Percentiles rank a stretch among this genome's conserved stretches.
phyloP scores from a whole-genome alignment of 148 eudicot genomes.

The Amaranthus cruentus region DNA sequence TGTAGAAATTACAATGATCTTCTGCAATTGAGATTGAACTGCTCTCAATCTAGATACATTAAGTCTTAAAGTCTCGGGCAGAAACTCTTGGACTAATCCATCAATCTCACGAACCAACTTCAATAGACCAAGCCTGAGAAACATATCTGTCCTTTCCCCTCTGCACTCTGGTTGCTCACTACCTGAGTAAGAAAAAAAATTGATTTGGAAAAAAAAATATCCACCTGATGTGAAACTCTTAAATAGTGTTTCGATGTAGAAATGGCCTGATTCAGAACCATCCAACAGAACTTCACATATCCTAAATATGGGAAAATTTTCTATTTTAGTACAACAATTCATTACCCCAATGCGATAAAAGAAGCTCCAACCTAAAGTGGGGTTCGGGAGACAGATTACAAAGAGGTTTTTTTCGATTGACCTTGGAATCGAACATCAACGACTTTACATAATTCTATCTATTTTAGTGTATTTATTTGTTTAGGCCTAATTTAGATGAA shows the following conservation, averaged over 20 bases:
- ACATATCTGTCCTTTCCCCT: slow-evolving; percentile 47
- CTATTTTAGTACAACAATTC: background rate
- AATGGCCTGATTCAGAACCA: background rate
- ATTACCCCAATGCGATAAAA: no score
- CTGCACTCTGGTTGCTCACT: slow-evolving; percentile 44
- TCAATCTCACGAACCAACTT: slow-evolving; percentile 44
- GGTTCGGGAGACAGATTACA: no score
- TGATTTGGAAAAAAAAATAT: background rate
- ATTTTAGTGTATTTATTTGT: no score
- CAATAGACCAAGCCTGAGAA: slow-evolving; percentile 42
- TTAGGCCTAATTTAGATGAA: background rate
- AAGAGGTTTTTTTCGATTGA: no score
- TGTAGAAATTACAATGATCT: slow-evolving; percentile 44
- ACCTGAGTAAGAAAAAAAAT: slow-evolving; percentile 17
- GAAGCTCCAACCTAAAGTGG: no score
- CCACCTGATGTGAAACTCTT: no score
- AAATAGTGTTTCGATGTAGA: background rate
- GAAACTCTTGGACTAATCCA: slow-evolving; percentile 33
- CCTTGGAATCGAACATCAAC: no score
- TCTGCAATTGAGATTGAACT: slow-evolving; percentile 47
- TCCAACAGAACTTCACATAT: background rate
- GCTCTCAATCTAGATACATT: slow-evolving; percentile 43
- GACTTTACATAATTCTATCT: no score
- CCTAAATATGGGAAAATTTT: background rate
- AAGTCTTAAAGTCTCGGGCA: slow-evolving; percentile 52